Percentiles rank a stretch among this genome's conserved stretches.
Evolutionary conservation across 208 protist genomes (phyloP).

Genomic region (Leishmania major): DNA sequence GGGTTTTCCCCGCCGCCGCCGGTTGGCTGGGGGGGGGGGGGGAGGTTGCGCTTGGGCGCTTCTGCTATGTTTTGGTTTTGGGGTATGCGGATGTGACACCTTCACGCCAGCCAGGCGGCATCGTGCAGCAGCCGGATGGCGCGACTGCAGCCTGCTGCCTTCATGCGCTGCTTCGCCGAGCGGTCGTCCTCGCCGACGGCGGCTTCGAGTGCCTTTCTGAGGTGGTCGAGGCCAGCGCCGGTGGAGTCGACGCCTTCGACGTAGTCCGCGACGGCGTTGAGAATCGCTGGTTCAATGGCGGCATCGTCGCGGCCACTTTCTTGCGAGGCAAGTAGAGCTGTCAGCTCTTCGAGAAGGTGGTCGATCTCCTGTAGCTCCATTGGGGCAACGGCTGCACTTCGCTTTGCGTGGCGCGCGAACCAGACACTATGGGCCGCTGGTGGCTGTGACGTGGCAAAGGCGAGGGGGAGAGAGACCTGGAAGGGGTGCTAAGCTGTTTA

Average conservation of each 20-base stretch:
- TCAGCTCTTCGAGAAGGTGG: conserved; percentile 19
- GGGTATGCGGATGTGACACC: background rate
- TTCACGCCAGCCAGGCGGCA: background rate
- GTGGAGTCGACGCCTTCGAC: conserved; percentile 30
- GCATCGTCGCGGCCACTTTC: background rate
- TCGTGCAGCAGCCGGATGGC: conserved; percentile 20
- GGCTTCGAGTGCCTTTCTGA: conserved; percentile 7
- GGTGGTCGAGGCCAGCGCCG: conserved; percentile 14
- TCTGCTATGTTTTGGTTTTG: background rate
- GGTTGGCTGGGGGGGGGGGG: background rate
- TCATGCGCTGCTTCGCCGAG: conserved; percentile 21
- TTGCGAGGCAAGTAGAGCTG: background rate
- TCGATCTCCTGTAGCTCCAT: conserved; percentile 15
- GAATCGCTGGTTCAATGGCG: conserved; percentile 15
- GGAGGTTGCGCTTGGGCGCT: background rate
- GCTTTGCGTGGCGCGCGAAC: background rate
- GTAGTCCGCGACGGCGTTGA: conserved; percentile 31
- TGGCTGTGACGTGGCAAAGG: background rate
- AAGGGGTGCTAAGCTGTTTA: background rate
- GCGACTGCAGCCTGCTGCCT: conserved; percentile 17
- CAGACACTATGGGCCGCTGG: background rate
- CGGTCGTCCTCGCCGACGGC: conserved; percentile 2
- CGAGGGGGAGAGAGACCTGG: background rate
- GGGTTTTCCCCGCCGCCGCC: background rate
- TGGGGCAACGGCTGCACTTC: background rate